Evolutionary conservation across 768 basidiomycete genomes (phyloP), one percentile per base, ranked within the genome.

Genomic region (Tylopilus rubrobrunneus): DNA sequence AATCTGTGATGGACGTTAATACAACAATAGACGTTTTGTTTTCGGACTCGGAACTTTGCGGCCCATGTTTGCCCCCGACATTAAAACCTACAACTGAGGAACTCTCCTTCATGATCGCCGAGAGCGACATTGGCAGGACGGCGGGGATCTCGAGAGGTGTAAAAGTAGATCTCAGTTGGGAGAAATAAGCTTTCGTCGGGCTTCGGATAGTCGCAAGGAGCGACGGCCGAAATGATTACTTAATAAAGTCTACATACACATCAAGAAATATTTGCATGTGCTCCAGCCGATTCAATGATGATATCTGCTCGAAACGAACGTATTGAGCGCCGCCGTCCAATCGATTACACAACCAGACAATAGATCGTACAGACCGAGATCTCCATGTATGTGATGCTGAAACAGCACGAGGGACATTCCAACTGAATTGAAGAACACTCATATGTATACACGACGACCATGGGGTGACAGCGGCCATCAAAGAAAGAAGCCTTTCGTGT

Each of bases 111-210:
- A 51, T 51, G 51, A 64, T 57, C 48, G 45, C 37, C 53, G 43
- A 53, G n/a, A 39, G 33, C 29, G 27, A 50, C 49, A 48, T 37
- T 25, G 53, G 45, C 29, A 49, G 42, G 39, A 21, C 2, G 51
- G 28, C 65, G 65, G 65, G 59, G 62, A 62, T 66, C 62, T 66
- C 48, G n/a, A 47, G 5, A 44, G 23, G 15, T 27, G 21, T 46
- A 27, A 31, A 31, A 51, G 23, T 45, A 36, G 58, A 64, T 66
- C 56, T 57, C 41, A n/a, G 25, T 17, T 45, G 48, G 37, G 25
- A 17, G n/a, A 12, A 43, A 58, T 53, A 53, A 56, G 31, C 41
- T 60, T 44, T 48, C 48, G 44, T 45, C 56, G 45, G 46, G 23
- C 11, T 49, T 51, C 45, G 46, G 48, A 39, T 11, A 39, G 41